These are phyloP conservation scores for Wickerhamiella kurtzmanii DNA, from an alignment of 805 yeast genomes.

Conservation along the genomic window DNA sequence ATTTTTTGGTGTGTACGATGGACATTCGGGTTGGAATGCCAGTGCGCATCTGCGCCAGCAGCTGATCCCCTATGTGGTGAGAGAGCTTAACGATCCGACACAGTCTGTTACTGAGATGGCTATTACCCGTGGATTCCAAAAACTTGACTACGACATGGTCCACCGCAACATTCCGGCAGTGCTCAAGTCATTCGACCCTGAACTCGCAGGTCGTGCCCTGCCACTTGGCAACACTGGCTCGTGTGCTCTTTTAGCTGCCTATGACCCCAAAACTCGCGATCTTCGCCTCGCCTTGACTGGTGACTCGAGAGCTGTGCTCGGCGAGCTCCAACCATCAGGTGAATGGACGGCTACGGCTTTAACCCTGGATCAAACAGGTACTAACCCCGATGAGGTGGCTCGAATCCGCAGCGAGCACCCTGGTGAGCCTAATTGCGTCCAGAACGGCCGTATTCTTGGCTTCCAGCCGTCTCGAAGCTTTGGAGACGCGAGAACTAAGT, in stretches of 20 bases:
- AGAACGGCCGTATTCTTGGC: slow-evolving; percentile 78
- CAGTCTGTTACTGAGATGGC: slow-evolving; percentile 28
- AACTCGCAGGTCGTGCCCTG: slow-evolving; percentile 72
- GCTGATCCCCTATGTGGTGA: slow-evolving; percentile 47
- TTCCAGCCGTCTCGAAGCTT: slow-evolving; percentile 92
- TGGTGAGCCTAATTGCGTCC: slow-evolving; percentile 43
- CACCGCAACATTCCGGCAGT: slow-evolving; percentile 51
- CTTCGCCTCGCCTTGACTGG: slow-evolving; percentile 91
- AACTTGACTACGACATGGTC: slow-evolving; percentile 74
- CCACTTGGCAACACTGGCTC: slow-evolving; percentile 48
- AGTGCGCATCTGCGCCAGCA: slow-evolving; percentile 65
- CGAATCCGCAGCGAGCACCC: slow-evolving; percentile 81
- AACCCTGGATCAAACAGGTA: slow-evolving; percentile 86
- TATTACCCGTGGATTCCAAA: slow-evolving; percentile 61
- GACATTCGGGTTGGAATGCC: slow-evolving; percentile 94
- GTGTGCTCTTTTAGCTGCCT: slow-evolving; percentile 76
- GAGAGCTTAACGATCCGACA: neutral
- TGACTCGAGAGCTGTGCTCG: slow-evolving; percentile 86
- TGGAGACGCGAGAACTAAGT: slow-evolving; percentile 89
- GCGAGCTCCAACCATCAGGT: slow-evolving; percentile 42
- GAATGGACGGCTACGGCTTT: slow-evolving; percentile 80
- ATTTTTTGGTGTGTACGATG: slow-evolving; percentile 89
- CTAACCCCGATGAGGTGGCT: slow-evolving; percentile 70
- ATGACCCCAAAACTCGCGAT: slow-evolving; percentile 54
- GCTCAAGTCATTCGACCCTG: slow-evolving; percentile 45